phyloP scores from a whole-genome alignment of 2,329 filamentous ascomycete genomes.

The Exophiala sp. region DNA sequence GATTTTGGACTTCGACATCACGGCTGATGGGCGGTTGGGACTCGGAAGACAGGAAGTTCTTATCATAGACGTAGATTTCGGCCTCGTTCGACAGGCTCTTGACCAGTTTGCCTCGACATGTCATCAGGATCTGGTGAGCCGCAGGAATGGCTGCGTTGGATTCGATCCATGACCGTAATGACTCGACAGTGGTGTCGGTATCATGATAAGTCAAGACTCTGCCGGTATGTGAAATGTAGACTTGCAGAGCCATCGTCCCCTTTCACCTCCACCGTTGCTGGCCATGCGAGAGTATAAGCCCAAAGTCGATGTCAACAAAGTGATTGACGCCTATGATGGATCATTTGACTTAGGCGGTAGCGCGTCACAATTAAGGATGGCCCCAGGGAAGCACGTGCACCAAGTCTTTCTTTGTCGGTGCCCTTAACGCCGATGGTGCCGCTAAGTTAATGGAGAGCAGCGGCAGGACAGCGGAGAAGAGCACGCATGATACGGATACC shows the following conservation, averaged over 20 bases:
- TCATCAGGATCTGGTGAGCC: constrained; percentile 82
- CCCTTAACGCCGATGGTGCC: background rate
- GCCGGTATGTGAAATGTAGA: constrained; percentile 91
- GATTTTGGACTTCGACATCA: constrained; percentile 52
- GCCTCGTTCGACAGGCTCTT: constrained; percentile 65
- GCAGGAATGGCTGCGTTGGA: constrained; percentile 68
- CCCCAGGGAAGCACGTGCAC: background rate
- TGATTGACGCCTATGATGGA: background rate
- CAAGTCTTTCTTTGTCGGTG: background rate
- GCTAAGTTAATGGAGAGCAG: background rate
- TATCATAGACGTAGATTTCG: constrained; percentile 90
- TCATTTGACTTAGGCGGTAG: background rate
- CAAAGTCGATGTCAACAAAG: background rate
- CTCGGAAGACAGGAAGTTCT: constrained; percentile 59
- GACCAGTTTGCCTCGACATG: constrained; percentile 76
- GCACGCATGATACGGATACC: no score
- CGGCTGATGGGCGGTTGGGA: constrained; percentile 50
- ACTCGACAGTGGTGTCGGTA: constrained; percentile 57
- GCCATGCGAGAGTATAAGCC: background rate
- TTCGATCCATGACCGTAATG: constrained; percentile 77
- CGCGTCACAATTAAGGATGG: background rate
- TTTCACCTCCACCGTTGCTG: constrained; percentile 10
- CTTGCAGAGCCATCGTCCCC: constrained; percentile 71
- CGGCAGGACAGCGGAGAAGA: background rate
- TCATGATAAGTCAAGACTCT: constrained; percentile 58